Base-by-base conservation (phyloP, 768 basidiomycete species). In the Tephrocybe sp. region DNA sequence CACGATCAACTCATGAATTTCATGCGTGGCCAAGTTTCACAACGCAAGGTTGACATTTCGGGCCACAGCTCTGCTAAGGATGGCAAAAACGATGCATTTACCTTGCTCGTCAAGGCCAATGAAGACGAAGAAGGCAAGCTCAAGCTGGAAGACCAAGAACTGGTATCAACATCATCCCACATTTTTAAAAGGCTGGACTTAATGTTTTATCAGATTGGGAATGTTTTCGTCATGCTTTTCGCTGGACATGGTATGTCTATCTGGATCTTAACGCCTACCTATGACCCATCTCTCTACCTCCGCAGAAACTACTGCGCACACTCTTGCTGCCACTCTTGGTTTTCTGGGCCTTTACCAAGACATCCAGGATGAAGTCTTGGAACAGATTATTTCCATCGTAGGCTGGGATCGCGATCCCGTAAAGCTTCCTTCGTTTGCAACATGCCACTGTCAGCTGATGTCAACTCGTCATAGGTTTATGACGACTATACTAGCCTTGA, bases 181-280 rank as follows among this genome's bases (percentile, higher is more conserved):
- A 25, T 19, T n/a, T 6, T 21, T 34, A 18, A 5, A 3, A 31
- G 19, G 8, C 18, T 11, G 16, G 5, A 21, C 25, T 15, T 21
- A 38, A n/a, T 4, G 31, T 21, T 31, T 40, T 2, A 31, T 31
- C 48, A 79, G 78, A 76, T 79, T 41, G 80, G 79, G 4, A 82
- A 82, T 42, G 57, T 79, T 1, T 82, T 72, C 53, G 55, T 73
- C 10, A 66, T 79, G 58, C 63, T 85, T 19, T 75, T 83, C 33
- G 80, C 82, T 37, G 82, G 83, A 11, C 79, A 83, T 59, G 82
- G 80, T 74, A 52, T 27, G 64, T 33, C 18, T 18, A 13, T 25
- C 11, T 8, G 53, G n/a, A n/a, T n/a, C n/a, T n/a, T n/a, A n/a
- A n/a, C n/a, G n/a, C n/a, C n/a, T n/a, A n/a, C n/a, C n/a, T n/a